Conservation (phyloP, 2,329 filamentous ascomycete species). For the Sporothrix euskadiensis region DNA sequence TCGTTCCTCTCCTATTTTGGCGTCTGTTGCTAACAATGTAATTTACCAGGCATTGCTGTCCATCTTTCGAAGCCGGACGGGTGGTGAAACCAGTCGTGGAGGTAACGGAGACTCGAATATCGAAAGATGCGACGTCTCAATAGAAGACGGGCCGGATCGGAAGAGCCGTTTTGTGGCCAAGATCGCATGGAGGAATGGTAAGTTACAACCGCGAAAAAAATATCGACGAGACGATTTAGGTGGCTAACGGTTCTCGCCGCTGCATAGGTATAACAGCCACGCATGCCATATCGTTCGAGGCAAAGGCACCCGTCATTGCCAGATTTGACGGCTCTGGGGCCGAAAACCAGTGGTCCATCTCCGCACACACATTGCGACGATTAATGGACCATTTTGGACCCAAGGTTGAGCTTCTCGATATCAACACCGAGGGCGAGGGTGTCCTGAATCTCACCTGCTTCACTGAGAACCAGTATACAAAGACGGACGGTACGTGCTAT, state of each 20-base stretch:
- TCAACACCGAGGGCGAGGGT: conserved; percentile 71
- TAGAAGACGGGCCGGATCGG: conserved; percentile 69
- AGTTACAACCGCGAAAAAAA: background rate
- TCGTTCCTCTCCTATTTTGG: background rate
- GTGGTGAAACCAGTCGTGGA: conserved; percentile 57
- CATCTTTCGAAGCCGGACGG: conserved; percentile 67
- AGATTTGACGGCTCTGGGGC: conserved; percentile 69
- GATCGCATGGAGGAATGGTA: conserved; percentile 72
- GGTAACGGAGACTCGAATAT: conserved; percentile 68
- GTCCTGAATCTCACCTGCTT: conserved; percentile 78
- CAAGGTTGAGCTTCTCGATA: conserved; percentile 77
- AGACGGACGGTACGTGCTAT: conserved; percentile 57
- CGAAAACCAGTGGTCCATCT: conserved; percentile 70
- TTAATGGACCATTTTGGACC: conserved; percentile 79
- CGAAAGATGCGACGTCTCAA: conserved; percentile 70
- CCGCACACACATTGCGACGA: conserved; percentile 68
- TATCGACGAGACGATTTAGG: no score
- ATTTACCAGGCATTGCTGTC: conserved; percentile 63
- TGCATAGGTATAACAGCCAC: conserved; percentile 68
- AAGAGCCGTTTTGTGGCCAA: conserved; percentile 74
- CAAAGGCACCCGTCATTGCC: conserved; percentile 71
- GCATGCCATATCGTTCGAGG: conserved; percentile 74
- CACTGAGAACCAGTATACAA: conserved; percentile 70
- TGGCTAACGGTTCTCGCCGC: background rate
- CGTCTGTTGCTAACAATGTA: background rate